These are phyloP conservation scores for Rossbeevera mucosa DNA, from an alignment of 768 basidiomycete species.

Conservation along the genomic window DNA sequence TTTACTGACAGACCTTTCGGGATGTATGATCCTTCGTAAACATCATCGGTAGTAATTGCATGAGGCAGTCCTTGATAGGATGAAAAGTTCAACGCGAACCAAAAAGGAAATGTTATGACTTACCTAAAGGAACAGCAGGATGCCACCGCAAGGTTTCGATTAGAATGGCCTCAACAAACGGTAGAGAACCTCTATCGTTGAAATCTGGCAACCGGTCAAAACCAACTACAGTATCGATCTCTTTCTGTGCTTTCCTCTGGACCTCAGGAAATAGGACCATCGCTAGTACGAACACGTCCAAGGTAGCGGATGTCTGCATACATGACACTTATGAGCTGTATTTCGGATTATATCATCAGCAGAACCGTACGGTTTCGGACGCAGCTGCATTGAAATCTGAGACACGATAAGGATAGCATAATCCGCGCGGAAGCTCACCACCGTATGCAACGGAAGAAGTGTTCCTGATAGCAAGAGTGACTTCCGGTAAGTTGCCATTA, in stretches of 20 bases:
- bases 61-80: conserved; percentile 19
- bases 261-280: conserved; percentile 27
- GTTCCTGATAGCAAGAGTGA: conserved; percentile 18
- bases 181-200: conserved; percentile 20
- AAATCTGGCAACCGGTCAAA: conserved; percentile 19
- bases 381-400: conserved; percentile 17
- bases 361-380: conserved; percentile 24
- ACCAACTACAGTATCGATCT: conserved; percentile 23
- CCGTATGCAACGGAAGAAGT: conserved; percentile 23
- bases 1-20: conserved; percentile 18
- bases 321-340: neutral
- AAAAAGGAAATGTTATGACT: neutral
- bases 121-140: conserved; percentile 20
- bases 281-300: conserved; percentile 25
- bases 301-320: conserved; percentile 18
- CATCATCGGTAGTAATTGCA: conserved; percentile 16
- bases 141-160: conserved; percentile 23
- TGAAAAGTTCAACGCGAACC: conserved; percentile 1
- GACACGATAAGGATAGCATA: neutral
- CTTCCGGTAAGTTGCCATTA: conserved; percentile 16
- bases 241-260: conserved; percentile 21
- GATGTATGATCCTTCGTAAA: conserved; percentile 24
- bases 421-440: conserved; percentile 6
- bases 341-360: neutral
- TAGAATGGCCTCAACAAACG: conserved; percentile 23